Base-by-base conservation (phyloP, 306 rosid genomes). In the Glycyrrhiza uralensis region DNA sequence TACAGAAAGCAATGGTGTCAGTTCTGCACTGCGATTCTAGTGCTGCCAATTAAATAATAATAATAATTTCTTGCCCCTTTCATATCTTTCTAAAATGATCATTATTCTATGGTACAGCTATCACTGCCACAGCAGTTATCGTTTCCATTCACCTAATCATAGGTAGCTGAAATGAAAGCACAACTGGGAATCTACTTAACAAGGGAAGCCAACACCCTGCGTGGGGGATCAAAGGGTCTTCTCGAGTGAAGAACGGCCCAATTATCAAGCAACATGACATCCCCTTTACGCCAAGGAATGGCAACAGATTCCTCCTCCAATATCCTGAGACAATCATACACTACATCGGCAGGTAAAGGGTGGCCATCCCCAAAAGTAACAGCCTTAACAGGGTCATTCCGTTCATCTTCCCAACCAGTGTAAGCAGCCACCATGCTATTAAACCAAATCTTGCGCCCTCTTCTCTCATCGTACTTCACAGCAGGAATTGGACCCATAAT, bases 381-480 rank as follows among this genome's bases (percentile, higher is more conserved):
- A 0, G 97, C 98, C 85, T 94, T 94, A 4, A 73, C 82, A 4
- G 96, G 92, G 66, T 90, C 87, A 36, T 79, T 79, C 14, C 64
- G 24, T 28, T 72, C 75, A 66, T 79, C 83, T 39, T 79, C 42
- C 83, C 83, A 79, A 2, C 83, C 83, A 0, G 79, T 89, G 55
- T 90, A 89, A 14, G 98, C 97, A 10, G 94, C 96, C 32, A 86
- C 96, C 97, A 93, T 90, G 83, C 94, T 90, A 20, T 93, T 93
- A 73, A 93, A 87, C 98, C 96, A 94, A 35, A 86, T 85, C 89
- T 91, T 89, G 24, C 88, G 85, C 62, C 68, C 66, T 28, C 92
- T 88, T 23, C 22, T 75, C 75, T 83, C 65, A 55, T 87, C 94
- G 9, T 69, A 71, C 62, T 89, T 94, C 46, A 79, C 75, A 33